Evolutionary conservation across 2,329 filamentous ascomycete genomes (phyloP).

Genomic region (Fusarium nygamai): DNA sequence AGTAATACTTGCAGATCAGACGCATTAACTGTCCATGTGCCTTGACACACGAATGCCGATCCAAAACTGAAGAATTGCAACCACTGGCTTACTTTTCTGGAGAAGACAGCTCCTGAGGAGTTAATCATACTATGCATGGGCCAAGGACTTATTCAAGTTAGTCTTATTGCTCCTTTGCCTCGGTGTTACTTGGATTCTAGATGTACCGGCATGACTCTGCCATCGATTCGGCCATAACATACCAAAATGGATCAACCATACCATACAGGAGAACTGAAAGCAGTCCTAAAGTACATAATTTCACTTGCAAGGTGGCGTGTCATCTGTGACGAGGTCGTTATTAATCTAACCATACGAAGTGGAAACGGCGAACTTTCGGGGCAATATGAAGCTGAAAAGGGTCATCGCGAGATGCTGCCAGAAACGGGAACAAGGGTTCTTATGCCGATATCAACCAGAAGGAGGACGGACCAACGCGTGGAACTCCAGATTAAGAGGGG

Average conservation of each 20-base stretch:
- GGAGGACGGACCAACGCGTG: not conserved
- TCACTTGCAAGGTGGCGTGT: not conserved
- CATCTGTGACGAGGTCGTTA: not conserved
- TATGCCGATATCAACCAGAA: conserved; percentile 1
- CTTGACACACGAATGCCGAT: not conserved
- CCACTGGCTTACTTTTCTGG: not conserved
- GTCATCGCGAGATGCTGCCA: not conserved
- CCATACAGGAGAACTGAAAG: not conserved
- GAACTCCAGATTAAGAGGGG: not conserved
- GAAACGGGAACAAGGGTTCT: not conserved
- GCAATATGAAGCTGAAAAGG: not conserved
- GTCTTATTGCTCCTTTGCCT: conserved; percentile 1
- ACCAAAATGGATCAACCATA: not conserved
- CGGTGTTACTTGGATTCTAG: conserved; percentile 8
- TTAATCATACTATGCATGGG: not conserved
- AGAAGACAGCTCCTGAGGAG: not conserved
- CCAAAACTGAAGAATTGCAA: not conserved
- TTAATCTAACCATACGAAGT: not conserved
- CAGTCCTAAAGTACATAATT: not conserved
- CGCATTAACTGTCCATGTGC: not conserved
- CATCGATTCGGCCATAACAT: not conserved
- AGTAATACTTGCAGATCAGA: conserved; percentile 2
- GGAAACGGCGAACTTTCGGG: not conserved
- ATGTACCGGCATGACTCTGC: conserved; percentile 1
- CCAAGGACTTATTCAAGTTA: not conserved